A percentile compares a stretch with the other conserved stretches of the same genome.
These are phyloP conservation scores for Saksenaea oblongispora DNA, from an alignment of 371 early-diverging fungal species.

Conservation along the genomic window DNA sequence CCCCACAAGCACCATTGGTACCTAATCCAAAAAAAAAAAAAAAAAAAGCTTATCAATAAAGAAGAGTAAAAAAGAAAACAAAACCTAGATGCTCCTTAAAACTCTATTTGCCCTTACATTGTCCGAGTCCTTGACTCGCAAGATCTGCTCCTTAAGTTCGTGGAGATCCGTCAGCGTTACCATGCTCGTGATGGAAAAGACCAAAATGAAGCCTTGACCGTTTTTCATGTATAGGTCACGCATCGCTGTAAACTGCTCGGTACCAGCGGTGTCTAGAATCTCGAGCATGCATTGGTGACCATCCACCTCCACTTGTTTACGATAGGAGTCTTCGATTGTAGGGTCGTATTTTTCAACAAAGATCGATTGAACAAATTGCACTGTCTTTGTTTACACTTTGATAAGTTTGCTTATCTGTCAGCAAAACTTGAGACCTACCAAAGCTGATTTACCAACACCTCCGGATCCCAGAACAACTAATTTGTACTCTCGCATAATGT, in stretches of 20 bases:
- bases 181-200: conserved; percentile 84
- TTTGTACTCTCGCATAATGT: conserved; percentile 76
- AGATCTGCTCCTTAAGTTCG: conserved; percentile 78
- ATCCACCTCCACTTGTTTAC: conserved; percentile 88
- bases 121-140: conserved; percentile 80
- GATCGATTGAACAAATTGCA: conserved; percentile 89
- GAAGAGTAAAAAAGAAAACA: neutral
- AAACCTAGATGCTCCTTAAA: conserved; percentile 1
- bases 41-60: neutral
- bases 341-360: conserved; percentile 93
- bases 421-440: conserved; percentile 56
- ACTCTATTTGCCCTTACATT: conserved; percentile 52
- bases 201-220: conserved; percentile 87
- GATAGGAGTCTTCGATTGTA: conserved; percentile 89
- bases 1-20: conserved; percentile 85
- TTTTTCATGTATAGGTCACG: conserved; percentile 91
- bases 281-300: conserved; percentile 87
- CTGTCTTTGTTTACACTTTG: conserved; percentile 58
- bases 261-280: conserved; percentile 87
- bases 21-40: conserved; percentile 41
- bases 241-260: conserved; percentile 92
- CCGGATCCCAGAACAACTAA: conserved; percentile 89
- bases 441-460: conserved; percentile 90
- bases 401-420: neutral
- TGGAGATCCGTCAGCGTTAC: conserved; percentile 81